Evolutionary conservation across 768 basidiomycete genomes (phyloP), one percentile per base, ranked within the genome.

Genomic region (Suillus subalutaceus): DNA sequence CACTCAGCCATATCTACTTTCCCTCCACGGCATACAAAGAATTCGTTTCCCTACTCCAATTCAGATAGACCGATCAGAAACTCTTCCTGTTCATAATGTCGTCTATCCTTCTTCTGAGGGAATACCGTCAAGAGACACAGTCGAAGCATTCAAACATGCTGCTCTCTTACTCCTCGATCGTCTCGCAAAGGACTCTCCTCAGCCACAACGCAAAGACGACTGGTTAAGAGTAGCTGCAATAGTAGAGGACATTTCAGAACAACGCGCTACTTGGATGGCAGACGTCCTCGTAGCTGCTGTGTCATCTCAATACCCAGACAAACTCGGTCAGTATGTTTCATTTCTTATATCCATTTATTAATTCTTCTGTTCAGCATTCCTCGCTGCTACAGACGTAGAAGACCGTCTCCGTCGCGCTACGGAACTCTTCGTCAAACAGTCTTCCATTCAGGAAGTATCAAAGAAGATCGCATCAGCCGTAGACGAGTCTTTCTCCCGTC

Each of bases 401-500:
- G 84, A 84, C 13, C 88, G 92, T 43, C 82, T 93, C 30, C 83
- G 81, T 35, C 86, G 86, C 38, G 89, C 91, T 2, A 88, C 90
- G 9, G 83, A 86, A 63, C 83, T 94, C 13, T 90, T 94, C 73
- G 76, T 87, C 56, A 94, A 93, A 71, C 89, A 90, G 62, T 80
- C 87, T 3, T 90, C 90, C 50, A 93, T 94, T 41, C 87, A 87
- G 26, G 93, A 94, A 75, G 90, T 94, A 0, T 87, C 90, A 18
- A 87, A 88, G 74, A 93, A 91, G 80, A 92, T 94, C 62, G 88
- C 91, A 5, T 85, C 86, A 38, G 88, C 90, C 26, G 90, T 94
- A 13, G 91, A 92, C 68, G 92, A 94, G 73, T 88, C 88, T 5
- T 83, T 94, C n/a, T 91, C 90, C 32, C 93, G 91, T 65, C 93